A percentile compares a stretch with the other conserved stretches of the same genome.
These are phyloP conservation scores for Microbotryomycetes sp. DNA, from an alignment of 1,284 basidiomycete species.

Conservation along the genomic window DNA sequence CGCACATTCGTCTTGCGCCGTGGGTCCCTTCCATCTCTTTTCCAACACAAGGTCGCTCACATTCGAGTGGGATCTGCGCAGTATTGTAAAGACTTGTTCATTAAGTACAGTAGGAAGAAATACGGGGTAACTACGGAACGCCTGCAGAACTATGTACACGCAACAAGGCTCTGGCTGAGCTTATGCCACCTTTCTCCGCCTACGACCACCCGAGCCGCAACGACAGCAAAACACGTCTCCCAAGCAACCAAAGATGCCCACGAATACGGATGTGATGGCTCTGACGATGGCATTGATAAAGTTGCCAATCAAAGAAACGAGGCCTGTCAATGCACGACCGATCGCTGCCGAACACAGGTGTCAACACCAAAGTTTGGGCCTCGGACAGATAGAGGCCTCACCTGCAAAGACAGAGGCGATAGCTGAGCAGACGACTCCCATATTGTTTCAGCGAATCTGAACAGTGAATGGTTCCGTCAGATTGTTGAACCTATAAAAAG, in stretches of 20 bases:
- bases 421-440: slow-evolving; percentile 12
- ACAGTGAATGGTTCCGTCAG: too few species aligned
- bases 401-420: slow-evolving; percentile 13
- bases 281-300: slow-evolving; percentile 15
- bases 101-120: too few species aligned
- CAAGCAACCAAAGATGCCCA: slow-evolving; percentile 2
- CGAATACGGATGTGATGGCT: slow-evolving; percentile 6
- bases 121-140: too few species aligned
- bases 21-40: too few species aligned
- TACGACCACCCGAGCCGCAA: background rate
- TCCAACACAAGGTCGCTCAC: too few species aligned
- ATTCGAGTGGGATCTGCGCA: too few species aligned
- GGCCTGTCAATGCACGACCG: slow-evolving; percentile 14
- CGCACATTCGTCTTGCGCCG: background rate
- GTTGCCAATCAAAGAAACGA: slow-evolving; percentile 12
- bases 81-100: too few species aligned
- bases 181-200: background rate
- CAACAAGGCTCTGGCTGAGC: too few species aligned
- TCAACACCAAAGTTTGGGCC: background rate
- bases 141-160: too few species aligned
- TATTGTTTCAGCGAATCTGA: background rate
- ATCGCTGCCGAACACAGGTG: slow-evolving; percentile 1
- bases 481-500: too few species aligned
- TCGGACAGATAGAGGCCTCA: background rate
- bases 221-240: slow-evolving; percentile 1